These are phyloP conservation scores for Fusarium globosum DNA, from an alignment of 2,329 filamentous ascomycete species.

Conservation along the genomic window DNA sequence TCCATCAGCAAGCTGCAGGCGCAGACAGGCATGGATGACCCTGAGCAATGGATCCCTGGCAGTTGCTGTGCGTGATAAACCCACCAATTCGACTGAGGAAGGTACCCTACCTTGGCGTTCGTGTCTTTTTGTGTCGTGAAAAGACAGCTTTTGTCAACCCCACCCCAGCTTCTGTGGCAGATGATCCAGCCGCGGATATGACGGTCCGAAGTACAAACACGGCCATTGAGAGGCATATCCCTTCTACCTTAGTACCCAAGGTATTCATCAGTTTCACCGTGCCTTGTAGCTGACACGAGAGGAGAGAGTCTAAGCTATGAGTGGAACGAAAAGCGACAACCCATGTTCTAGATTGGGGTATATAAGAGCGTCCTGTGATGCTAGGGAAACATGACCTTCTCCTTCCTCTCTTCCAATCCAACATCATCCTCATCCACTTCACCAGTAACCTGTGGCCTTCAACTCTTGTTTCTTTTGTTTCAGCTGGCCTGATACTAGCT, in stretches of 20 bases:
- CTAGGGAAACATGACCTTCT: constrained; percentile 7
- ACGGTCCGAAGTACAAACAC: constrained; percentile 58
- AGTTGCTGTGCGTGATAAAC: constrained; percentile 24
- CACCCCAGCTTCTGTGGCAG: constrained; percentile 38
- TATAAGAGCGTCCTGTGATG: constrained; percentile 42
- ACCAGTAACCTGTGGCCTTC: constrained; percentile 2
- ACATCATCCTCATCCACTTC: background rate
- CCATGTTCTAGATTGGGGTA: constrained; percentile 35
- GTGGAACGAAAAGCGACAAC: constrained; percentile 30
- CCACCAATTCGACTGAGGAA: constrained; percentile 35
- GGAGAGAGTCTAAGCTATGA: constrained; percentile 34
- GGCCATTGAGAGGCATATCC: constrained; percentile 31
- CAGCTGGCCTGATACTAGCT: constrained; percentile 5
- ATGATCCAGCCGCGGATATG: constrained; percentile 58
- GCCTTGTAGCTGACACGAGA: constrained; percentile 25
- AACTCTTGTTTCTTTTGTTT: constrained; percentile 4
- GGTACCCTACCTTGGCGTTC: constrained; percentile 10
- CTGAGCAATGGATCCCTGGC: constrained; percentile 9
- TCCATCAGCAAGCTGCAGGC: constrained; percentile 26
- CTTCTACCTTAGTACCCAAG: background rate
- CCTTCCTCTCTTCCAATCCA: constrained; percentile 9
- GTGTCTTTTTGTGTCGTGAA: constrained; percentile 14
- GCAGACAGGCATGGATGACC: constrained; percentile 5
- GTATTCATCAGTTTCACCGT: constrained; percentile 4
- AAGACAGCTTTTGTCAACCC: constrained; percentile 26